Percentiles rank a stretch among this genome's conserved stretches.
Evolutionary conservation across 257 asterid genomes (phyloP).

Genomic region (Leptodermis oblonga): DNA sequence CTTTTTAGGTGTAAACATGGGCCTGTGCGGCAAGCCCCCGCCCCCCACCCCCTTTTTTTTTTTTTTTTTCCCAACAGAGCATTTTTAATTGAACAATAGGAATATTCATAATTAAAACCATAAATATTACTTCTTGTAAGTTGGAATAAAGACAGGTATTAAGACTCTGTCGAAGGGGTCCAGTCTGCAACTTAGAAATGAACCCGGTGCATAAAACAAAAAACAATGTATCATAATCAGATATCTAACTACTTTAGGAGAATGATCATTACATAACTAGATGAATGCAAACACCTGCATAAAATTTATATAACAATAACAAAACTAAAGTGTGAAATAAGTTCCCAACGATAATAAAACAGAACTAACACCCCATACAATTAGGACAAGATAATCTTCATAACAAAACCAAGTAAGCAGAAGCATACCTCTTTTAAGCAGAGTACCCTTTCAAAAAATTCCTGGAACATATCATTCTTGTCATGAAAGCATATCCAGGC

Average conservation of each 20-base stretch:
- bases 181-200: too few species aligned
- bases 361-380: background rate
- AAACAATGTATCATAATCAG: background rate
- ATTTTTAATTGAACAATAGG: too few species aligned
- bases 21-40: too few species aligned
- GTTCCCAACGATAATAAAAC: background rate
- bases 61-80: too few species aligned
- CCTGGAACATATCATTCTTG: conserved; percentile 66
- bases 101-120: background rate
- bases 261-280: background rate
- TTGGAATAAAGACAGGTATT: background rate
- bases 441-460: conserved; percentile 89
- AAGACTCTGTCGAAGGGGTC: too few species aligned
- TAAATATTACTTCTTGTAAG: background rate
- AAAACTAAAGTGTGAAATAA: background rate
- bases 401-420: conserved; percentile 3
- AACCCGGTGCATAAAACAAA: too few species aligned
- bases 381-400: background rate
- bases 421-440: conserved; percentile 73
- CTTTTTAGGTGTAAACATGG: too few species aligned
- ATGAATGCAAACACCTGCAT: background rate
- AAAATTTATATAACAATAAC: background rate
- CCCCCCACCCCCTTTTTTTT: too few species aligned
- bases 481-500: conserved; percentile 93
- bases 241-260: background rate